phyloP scores from a whole-genome alignment of 164 flowering plant species.

The Dillenia turbinata region DNA sequence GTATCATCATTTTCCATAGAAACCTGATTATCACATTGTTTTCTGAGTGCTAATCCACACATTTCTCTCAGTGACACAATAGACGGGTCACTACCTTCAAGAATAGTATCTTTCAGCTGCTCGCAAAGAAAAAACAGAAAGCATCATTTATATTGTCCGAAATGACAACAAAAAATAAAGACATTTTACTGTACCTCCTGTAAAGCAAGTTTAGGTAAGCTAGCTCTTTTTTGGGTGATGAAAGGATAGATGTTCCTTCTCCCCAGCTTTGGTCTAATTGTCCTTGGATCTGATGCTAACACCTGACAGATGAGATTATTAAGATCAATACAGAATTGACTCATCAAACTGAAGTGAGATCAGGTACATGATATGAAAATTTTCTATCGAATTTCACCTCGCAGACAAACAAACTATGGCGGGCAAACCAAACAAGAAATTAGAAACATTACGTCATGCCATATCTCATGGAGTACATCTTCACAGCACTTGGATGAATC shows the following conservation, averaged over 20 bases:
- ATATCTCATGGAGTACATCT: slow-evolving; percentile 35
- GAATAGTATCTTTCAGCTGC: slow-evolving; percentile 53
- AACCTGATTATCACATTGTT: slow-evolving; percentile 6
- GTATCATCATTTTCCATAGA: slow-evolving; percentile 9
- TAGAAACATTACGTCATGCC: slow-evolving; percentile 27
- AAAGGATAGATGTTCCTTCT: slow-evolving; percentile 41
- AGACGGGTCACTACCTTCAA: slow-evolving; percentile 31
- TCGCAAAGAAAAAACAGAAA: slow-evolving; percentile 3
- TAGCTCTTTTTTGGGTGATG: slow-evolving; percentile 44
- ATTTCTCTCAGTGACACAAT: slow-evolving; percentile 28
- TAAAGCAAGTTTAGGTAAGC: slow-evolving; percentile 41
- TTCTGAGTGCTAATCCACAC: slow-evolving; percentile 26
- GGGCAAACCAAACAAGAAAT: not conserved
- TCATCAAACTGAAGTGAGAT: too few relatives aligned
- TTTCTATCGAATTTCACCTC: too few relatives aligned
- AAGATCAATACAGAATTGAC: not conserved
- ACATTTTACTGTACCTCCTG: slow-evolving; percentile 31
- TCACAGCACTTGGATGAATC: slow-evolving; percentile 31
- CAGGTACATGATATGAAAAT: too few relatives aligned
- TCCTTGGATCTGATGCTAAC: slow-evolving; percentile 15
- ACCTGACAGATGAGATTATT: slow-evolving; percentile 19
- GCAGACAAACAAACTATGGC: not conserved
- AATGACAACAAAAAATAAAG: not conserved
- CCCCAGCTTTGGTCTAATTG: slow-evolving; percentile 18
- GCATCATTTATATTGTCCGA: not conserved